A percentile compares a stretch with the other conserved stretches of the same genome.
Evolutionary conservation across 2,329 filamentous ascomycete species (phyloP).

Genomic region (Drechslera avenae): DNA sequence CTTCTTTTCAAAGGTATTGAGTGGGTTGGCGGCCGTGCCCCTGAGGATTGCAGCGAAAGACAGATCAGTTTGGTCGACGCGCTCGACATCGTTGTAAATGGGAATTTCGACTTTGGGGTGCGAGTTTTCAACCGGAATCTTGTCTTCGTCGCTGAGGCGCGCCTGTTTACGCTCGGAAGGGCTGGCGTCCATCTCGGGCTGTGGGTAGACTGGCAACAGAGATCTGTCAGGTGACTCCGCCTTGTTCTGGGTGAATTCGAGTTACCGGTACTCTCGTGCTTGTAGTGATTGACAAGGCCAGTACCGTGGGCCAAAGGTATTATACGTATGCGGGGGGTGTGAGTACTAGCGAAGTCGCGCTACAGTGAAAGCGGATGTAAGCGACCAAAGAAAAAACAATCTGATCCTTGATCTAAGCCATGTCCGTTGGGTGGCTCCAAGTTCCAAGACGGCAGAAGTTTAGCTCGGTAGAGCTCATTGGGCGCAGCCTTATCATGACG

Average conservation of each 20-base stretch:
- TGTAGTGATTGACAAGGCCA: not conserved
- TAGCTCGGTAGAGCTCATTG: conserved; percentile 7
- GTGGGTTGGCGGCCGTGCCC: conserved; percentile 33
- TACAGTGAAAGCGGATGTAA: conserved; percentile 24
- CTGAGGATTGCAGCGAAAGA: conserved; percentile 34
- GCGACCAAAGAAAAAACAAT: conserved; percentile 18
- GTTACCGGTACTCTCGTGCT: conserved; percentile 4
- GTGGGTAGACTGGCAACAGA: not conserved
- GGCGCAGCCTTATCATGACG: conserved; percentile 5
- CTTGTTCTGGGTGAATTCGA: conserved; percentile 3
- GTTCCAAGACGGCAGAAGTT: conserved; percentile 16
- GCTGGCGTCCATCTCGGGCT: conserved; percentile 10
- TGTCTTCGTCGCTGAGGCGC: conserved; percentile 4
- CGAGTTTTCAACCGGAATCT: conserved; percentile 7
- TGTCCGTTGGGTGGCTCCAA: conserved; percentile 10
- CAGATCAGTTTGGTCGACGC: conserved; percentile 28
- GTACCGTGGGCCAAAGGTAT: conserved; percentile 13
- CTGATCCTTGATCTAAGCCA: conserved; percentile 8
- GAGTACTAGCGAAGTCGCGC: conserved; percentile 4
- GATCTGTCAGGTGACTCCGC: conserved; percentile 12
- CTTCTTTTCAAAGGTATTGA: conserved; percentile 38
- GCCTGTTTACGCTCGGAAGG: not conserved
- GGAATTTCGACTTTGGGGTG: conserved; percentile 26
- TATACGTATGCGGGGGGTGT: conserved; percentile 19
- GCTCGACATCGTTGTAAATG: conserved; percentile 36